Evolutionary conservation across 305 asterid genomes (phyloP).

Genomic region (Solanum chacoense): DNA sequence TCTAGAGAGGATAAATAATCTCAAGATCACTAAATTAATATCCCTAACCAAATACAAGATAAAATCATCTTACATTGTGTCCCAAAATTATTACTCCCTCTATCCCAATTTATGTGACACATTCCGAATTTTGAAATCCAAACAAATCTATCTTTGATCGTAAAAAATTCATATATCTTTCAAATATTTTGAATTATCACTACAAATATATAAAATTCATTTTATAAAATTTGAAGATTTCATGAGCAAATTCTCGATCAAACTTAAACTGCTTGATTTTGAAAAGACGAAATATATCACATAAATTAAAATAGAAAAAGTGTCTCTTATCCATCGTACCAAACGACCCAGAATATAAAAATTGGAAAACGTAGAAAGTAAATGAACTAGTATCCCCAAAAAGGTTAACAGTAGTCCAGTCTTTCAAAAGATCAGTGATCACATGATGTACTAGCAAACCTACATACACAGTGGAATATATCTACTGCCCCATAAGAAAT

Average conservation of each 20-base stretch:
- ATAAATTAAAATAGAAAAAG: too few species aligned
- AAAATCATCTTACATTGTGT: not conserved
- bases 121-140: accelerated
- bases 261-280: too few species aligned
- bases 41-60: not conserved
- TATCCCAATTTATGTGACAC: too few species aligned
- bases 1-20: not conserved
- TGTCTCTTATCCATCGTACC: not conserved
- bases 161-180: too few species aligned
- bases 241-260: too few species aligned
- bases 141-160: too few species aligned
- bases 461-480: not conserved
- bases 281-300: too few species aligned
- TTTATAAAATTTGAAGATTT: too few species aligned
- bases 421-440: not conserved
- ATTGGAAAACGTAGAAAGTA: not conserved
- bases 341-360: not conserved
- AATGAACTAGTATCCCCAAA: not conserved
- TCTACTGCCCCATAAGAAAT: not conserved
- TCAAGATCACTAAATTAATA: not conserved
- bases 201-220: too few species aligned
- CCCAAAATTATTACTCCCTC: too few species aligned
- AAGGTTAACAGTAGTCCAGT: not conserved
- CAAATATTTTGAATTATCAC: not conserved
- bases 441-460: not conserved